These are phyloP conservation scores for Cystobasidiopsis lactophilus DNA, from an alignment of 768 basidiomycete genomes.

Conservation along the genomic window DNA sequence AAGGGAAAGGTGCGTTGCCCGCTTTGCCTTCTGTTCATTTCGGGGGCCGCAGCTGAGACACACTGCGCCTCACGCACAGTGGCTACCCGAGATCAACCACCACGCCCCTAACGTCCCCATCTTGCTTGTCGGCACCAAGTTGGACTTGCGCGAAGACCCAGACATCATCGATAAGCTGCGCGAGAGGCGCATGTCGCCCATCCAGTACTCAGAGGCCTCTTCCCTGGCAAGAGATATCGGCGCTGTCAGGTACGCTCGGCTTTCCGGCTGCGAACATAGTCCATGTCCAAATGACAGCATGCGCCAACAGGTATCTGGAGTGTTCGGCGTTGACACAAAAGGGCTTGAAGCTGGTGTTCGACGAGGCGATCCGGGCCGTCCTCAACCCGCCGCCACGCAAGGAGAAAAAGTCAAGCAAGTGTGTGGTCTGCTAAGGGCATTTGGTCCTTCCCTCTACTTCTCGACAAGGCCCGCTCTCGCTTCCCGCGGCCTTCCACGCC, in stretches of 20 bases:
- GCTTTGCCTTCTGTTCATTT: neutral
- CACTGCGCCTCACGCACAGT: conserved; percentile 30
- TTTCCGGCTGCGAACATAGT: neutral
- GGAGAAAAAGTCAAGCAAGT: conserved; percentile 25
- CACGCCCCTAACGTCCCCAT: conserved; percentile 86
- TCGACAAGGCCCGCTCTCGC: no score
- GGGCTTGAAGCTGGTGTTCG: conserved; percentile 95
- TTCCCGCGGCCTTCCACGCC: no score
- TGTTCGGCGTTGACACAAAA: conserved; percentile 95
- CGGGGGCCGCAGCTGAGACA: neutral
- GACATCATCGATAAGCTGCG: conserved; percentile 76
- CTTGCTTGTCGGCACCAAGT: conserved; percentile 86
- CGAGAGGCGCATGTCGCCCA: conserved; percentile 90
- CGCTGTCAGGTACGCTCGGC: conserved; percentile 44
- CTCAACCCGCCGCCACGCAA: conserved; percentile 24
- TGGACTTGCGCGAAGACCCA: conserved; percentile 89
- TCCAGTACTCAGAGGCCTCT: conserved; percentile 74
- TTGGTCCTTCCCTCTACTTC: no score
- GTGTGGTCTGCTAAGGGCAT: conserved; percentile 25
- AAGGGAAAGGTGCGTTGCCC: conserved; percentile 57
- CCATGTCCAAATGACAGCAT: neutral
- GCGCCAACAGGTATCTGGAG: conserved; percentile 51
- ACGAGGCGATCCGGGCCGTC: conserved; percentile 93
- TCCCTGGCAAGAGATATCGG: conserved; percentile 81
- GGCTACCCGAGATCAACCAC: conserved; percentile 92